A percentile compares a stretch with the other conserved stretches of the same genome.
phyloP scores from a whole-genome alignment of 1,284 basidiomycete genomes.

The Pseudomicrostroma phylloplanum region DNA sequence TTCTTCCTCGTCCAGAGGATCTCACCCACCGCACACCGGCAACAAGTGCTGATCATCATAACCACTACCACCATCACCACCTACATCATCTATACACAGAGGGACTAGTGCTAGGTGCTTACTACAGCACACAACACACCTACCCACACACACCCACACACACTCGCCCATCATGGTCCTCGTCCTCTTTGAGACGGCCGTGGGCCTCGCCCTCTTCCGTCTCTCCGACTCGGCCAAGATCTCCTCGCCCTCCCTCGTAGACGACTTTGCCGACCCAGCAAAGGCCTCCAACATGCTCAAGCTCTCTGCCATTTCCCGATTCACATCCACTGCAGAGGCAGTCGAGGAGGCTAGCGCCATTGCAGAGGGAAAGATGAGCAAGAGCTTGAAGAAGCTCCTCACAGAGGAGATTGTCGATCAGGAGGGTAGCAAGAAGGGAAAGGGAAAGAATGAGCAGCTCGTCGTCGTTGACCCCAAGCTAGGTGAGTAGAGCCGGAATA shows the following conservation, averaged over 20 bases:
- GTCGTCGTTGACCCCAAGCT: constrained; percentile 85
- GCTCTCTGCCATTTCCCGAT: constrained; percentile 89
- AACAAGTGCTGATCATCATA: too few relatives aligned
- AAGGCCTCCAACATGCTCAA: constrained; percentile 74
- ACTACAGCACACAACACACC: too few relatives aligned
- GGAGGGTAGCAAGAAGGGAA: constrained; percentile 63
- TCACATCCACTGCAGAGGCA: constrained; percentile 91
- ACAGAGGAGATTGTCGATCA: constrained; percentile 69
- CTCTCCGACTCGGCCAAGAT: constrained; percentile 83
- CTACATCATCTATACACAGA: too few relatives aligned
- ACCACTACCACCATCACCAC: too few relatives aligned
- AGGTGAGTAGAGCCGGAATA: constrained; percentile 57
- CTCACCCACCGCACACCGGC: too few relatives aligned
- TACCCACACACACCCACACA: too few relatives aligned
- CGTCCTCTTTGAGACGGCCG: constrained; percentile 50
- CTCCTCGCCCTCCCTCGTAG: constrained; percentile 75
- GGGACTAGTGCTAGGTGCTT: too few relatives aligned
- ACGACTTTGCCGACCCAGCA: constrained; percentile 87
- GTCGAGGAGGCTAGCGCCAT: constrained; percentile 95
- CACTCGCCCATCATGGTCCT: constrained; percentile 37
- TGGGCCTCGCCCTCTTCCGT: constrained; percentile 95
- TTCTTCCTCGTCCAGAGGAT: too few relatives aligned
- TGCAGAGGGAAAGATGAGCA: constrained; percentile 85
- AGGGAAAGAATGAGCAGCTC: constrained; percentile 72
- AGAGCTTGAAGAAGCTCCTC: constrained; percentile 87